Conservation (phyloP, 176 grass and related monocot species). For the Tillandsia fasciculata region DNA sequence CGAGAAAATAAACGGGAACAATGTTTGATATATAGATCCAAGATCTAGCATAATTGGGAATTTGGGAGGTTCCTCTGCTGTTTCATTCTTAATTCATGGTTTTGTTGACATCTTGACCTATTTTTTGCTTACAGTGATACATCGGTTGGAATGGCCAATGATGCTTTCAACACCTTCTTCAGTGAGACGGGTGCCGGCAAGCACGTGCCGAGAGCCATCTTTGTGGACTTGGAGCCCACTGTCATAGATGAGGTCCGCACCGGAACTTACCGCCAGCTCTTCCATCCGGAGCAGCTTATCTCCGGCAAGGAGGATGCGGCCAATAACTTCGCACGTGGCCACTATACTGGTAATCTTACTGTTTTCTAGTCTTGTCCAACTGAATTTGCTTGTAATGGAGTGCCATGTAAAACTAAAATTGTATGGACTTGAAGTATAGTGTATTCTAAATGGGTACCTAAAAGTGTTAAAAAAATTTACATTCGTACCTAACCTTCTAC, state of each 20-base stretch:
- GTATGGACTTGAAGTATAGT: too few relatives aligned
- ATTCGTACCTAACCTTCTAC: too few relatives aligned
- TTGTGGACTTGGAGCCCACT: constrained; percentile 5
- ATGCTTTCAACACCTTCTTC: constrained; percentile 13
- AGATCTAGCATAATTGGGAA: too few relatives aligned
- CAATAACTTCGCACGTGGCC: constrained; percentile 10
- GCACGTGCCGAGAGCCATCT: constrained; percentile 4
- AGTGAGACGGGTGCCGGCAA: constrained; percentile 4
- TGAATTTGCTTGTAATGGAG: not conserved
- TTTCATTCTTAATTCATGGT: not conserved
- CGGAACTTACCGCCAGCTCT: constrained; percentile 1
- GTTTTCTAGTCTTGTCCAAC: not conserved
- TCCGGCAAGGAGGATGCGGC: constrained; percentile 7
- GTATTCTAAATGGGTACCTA: too few relatives aligned
- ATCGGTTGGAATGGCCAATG: not conserved
- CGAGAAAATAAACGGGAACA: too few relatives aligned
- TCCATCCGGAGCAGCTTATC: constrained; percentile 11
- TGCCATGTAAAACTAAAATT: not conserved
- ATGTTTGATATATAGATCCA: too few relatives aligned
- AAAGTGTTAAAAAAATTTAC: too few relatives aligned
- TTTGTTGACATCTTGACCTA: not conserved
- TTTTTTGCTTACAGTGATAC: not conserved
- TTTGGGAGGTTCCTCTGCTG: too few relatives aligned
- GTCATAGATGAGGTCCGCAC: constrained; percentile 5
- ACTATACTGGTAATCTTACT: constrained; percentile 5